These are phyloP conservation scores for Paspalum vaginatum DNA, from an alignment of 176 grass and related monocot genomes.

Conservation along the genomic window DNA sequence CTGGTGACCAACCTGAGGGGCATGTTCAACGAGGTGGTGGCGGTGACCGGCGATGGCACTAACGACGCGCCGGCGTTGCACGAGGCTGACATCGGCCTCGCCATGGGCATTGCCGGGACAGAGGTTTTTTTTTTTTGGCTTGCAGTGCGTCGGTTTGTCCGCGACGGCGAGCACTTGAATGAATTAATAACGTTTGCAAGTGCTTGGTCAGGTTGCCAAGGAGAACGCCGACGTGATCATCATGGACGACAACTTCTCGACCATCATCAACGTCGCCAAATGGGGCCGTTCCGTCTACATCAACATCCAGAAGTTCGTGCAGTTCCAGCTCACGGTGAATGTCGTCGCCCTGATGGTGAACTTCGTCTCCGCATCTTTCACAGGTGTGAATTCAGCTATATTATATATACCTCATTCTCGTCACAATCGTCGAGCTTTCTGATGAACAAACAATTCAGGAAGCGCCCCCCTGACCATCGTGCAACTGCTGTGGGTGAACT, in stretches of 20 bases:
- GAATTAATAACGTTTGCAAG: background rate
- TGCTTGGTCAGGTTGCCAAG: conserved; percentile 77
- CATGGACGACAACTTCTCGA: conserved; percentile 91
- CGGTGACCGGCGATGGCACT: conserved; percentile 88
- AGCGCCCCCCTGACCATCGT: conserved; percentile 86
- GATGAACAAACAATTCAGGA: conserved; percentile 37
- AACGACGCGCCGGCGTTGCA: conserved; percentile 96
- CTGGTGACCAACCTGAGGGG: conserved; percentile 82
- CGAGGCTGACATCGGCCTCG: conserved; percentile 91
- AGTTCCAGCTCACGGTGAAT: conserved; percentile 96
- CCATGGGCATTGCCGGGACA: conserved; percentile 95
- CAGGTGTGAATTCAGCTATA: conserved; percentile 39
- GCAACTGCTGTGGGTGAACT: conserved; percentile 92
- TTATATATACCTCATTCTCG: background rate
- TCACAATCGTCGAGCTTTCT: background rate
- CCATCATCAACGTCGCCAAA: conserved; percentile 91
- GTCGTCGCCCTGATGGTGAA: conserved; percentile 88
- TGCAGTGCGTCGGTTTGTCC: no score
- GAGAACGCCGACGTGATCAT: conserved; percentile 96
- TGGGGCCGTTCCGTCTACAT: conserved; percentile 95
- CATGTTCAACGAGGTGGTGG: conserved; percentile 81
- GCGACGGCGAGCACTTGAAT: background rate
- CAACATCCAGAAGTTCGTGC: conserved; percentile 98
- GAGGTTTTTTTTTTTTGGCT: conserved; percentile 51
- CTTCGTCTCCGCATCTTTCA: conserved; percentile 85